Conservation (phyloP, 2,329 filamentous ascomycete genomes). For the Helicocarpus griseus region DNA sequence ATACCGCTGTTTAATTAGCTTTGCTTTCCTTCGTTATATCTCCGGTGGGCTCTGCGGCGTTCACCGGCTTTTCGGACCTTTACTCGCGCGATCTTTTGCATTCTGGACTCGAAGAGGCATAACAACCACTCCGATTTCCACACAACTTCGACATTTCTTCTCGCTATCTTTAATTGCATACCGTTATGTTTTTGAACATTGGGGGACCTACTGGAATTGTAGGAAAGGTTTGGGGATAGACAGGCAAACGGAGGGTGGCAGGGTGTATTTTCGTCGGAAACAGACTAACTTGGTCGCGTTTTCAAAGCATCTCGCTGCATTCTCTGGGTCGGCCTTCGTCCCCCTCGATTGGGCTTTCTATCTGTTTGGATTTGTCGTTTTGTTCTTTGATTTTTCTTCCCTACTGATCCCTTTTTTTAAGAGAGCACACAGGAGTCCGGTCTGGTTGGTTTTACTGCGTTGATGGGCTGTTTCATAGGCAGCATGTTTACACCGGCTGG, state of each 20-base stretch:
- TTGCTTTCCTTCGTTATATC: slow-evolving; percentile 8
- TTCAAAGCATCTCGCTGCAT: slow-evolving; percentile 16
- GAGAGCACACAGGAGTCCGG: slow-evolving; percentile 36
- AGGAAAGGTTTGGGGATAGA: slow-evolving; percentile 25
- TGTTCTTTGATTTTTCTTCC: neutral
- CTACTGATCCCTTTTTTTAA: slow-evolving; percentile 4
- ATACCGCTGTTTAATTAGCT: slow-evolving; percentile 12
- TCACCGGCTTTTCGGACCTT: slow-evolving; percentile 3
- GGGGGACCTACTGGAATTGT: slow-evolving; percentile 19
- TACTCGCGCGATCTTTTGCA: neutral
- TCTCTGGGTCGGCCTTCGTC: slow-evolving; percentile 18
- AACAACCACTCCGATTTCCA: neutral
- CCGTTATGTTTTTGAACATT: slow-evolving; percentile 33
- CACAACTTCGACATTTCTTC: neutral
- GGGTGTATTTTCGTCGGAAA: slow-evolving; percentile 19
- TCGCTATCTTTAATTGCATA: slow-evolving; percentile 26
- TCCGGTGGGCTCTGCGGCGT: slow-evolving; percentile 3
- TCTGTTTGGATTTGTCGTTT: slow-evolving; percentile 15
- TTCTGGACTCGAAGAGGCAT: neutral
- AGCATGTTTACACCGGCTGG: slow-evolving; percentile 37
- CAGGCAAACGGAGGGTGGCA: slow-evolving; percentile 27
- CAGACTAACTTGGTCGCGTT: neutral
- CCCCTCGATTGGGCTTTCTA: slow-evolving; percentile 22
- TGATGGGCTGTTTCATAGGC: slow-evolving; percentile 26
- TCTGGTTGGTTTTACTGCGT: slow-evolving; percentile 31